These are phyloP conservation scores for Dactylorhiza incarnata DNA, from an alignment of 106 monocot genomes.

Conservation along the genomic window DNA sequence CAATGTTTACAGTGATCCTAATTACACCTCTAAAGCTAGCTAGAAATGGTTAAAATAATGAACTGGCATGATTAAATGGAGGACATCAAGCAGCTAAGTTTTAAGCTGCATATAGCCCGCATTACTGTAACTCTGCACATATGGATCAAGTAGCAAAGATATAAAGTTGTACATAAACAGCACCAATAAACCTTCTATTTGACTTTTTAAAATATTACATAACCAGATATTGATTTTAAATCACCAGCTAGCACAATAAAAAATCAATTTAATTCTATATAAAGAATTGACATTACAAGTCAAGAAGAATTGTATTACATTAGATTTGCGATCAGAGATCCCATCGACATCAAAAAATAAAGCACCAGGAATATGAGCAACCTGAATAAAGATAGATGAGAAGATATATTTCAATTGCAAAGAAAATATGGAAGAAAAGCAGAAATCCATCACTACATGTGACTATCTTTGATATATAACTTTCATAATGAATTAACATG, in stretches of 20 bases:
- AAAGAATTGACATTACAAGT: neutral
- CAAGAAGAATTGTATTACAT: constrained; percentile 37
- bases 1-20: neutral
- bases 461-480: neutral
- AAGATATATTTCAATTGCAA: neutral
- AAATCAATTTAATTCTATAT: neutral
- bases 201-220: no score
- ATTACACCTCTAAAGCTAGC: neutral
- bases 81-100: neutral
- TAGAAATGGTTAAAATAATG: neutral
- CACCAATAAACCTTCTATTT: neutral
- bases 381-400: constrained; percentile 26
- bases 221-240: no score
- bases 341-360: constrained; percentile 96
- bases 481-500: neutral
- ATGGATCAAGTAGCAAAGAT: neutral
- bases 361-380: constrained; percentile 94
- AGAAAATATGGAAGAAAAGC: neutral
- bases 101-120: neutral
- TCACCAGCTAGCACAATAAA: no score
- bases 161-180: neutral
- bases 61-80: neutral
- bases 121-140: neutral
- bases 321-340: constrained; percentile 70
- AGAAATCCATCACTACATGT: neutral